Base-by-base conservation (phyloP, 768 basidiomycete genomes). In the Suillus discolor region DNA sequence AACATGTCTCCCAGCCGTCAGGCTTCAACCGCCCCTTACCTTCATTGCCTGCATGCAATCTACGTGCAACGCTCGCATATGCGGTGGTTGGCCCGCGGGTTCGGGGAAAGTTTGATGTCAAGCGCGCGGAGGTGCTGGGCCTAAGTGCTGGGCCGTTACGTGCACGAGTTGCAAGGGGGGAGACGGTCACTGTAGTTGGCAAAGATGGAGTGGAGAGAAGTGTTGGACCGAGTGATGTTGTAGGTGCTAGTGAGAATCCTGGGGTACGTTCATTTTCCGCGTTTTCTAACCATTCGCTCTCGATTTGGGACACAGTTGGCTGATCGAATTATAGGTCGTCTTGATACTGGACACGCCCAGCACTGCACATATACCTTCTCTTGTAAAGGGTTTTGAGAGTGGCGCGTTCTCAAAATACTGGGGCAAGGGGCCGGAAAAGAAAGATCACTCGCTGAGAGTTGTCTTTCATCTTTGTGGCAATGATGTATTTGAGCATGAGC, bases 111-210 rank as follows among this genome's bases (percentile, higher is more conserved):
- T 51, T 51, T 51, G 51, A 51, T 28, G 51, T 57, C 15, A 57
- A 57, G 15, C 57, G 23, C 15, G 57, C 57, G 15, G 57, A 57
- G 11, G 84, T 79, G 53, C 80, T 95, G 2, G 89, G 90, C 6
- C 78, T 98, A 2, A 84, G 85, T 4, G 72, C 73, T 2, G 91
- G 92, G 0, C 83, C 83, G 6, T 64, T 86, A 12, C 82, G 92
- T n/a, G 83, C 80, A 1, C 77, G 74, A 62, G 77, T 97, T n/a
- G 83, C 87, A 5, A 83, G 75, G 61, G 95, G 96, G 11, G 79
- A 90, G 72, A 75, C 81, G 0, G 81, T 96, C 44, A 87, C 84
- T 0, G 81, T 57, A 23, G 38, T 57, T 23, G 57, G 8, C 8
- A 16, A 38, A 38, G 36, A 57, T 57, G 57, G 57, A 25, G 36